A percentile compares a stretch with the other conserved stretches of the same genome.
Conservation (phyloP, 768 basidiomycete genomes). For the Tubosaeta brunneosetosa region DNA sequence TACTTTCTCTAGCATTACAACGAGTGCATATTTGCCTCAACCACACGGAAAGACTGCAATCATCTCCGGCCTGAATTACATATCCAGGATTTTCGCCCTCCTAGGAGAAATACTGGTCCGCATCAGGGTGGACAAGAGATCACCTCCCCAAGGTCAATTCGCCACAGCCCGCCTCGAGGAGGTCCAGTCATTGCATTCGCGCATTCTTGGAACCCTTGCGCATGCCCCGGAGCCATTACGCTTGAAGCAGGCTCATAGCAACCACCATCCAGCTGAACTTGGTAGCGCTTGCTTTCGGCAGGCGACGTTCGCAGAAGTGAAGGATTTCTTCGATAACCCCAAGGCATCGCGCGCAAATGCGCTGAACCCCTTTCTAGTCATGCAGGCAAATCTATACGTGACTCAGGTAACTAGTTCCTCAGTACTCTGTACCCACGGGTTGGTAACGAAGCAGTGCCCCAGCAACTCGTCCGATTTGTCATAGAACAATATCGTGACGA, state of each 20-base stretch:
- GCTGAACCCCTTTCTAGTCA: conserved; percentile 83
- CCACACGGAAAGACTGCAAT: conserved; percentile 84
- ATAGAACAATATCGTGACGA: conserved; percentile 92
- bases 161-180: conserved; percentile 82
- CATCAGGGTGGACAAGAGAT: conserved; percentile 82
- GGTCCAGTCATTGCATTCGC: conserved; percentile 71
- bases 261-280: conserved; percentile 53
- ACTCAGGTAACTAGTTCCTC: conserved; percentile 61
- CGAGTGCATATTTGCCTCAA: conserved; percentile 75
- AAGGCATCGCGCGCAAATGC: conserved; percentile 82
- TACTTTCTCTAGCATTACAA: conserved; percentile 60
- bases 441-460: neutral
- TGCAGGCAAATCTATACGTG: conserved; percentile 90
- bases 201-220: conserved; percentile 68
- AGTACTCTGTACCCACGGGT: neutral
- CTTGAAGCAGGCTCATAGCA: conserved; percentile 54
- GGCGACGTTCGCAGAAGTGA: conserved; percentile 82
- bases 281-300: conserved; percentile 72
- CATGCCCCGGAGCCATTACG: conserved; percentile 75
- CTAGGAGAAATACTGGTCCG: conserved; percentile 84
- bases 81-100: conserved; percentile 78
- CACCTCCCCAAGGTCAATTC: conserved; percentile 80
- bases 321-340: conserved; percentile 89
- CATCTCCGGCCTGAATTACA: conserved; percentile 84
- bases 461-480: conserved; percentile 94